These are phyloP conservation scores for Akanthomyces uredinophilus DNA, from an alignment of 2,329 filamentous ascomycete genomes.

Conservation along the genomic window DNA sequence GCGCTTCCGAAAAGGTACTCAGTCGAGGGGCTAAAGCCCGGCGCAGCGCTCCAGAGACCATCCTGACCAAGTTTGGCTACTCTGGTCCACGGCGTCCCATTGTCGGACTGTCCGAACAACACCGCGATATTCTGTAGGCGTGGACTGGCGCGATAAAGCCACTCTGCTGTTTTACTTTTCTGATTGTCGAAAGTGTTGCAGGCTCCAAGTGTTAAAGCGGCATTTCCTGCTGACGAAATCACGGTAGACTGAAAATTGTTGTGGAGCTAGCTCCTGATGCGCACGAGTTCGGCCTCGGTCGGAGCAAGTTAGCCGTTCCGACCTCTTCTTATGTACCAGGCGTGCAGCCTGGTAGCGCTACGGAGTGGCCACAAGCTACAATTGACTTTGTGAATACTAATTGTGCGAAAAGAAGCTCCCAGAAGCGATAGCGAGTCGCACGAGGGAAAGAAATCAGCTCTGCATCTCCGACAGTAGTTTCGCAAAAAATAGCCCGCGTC, in stretches of 20 bases:
- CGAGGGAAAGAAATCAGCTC: neutral
- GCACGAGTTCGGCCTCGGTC: conserved; percentile 10
- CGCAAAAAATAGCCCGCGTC: neutral
- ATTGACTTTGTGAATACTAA: neutral
- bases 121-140: neutral
- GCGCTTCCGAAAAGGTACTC: conserved; percentile 26
- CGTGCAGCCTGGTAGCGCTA: too few relatives aligned
- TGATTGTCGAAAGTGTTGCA: neutral
- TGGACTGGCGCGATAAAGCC: neutral
- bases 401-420: neutral
- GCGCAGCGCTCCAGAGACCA: conserved; percentile 46
- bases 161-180: neutral
- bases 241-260: conserved; percentile 9
- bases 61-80: conserved; percentile 29
- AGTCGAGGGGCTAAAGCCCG: conserved; percentile 45
- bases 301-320: conserved; percentile 7
- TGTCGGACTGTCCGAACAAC: neutral
- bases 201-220: neutral
- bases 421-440: neutral
- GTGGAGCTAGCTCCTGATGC: conserved; percentile 9
- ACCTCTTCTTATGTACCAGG: neutral
- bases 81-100: conserved; percentile 7
- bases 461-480: neutral
- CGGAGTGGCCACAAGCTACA: too few relatives aligned
- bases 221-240: conserved; percentile 15